Evolutionary conservation across 2,329 filamentous ascomycete genomes (phyloP).

Genomic region (Gaeumannomyces tritici): DNA sequence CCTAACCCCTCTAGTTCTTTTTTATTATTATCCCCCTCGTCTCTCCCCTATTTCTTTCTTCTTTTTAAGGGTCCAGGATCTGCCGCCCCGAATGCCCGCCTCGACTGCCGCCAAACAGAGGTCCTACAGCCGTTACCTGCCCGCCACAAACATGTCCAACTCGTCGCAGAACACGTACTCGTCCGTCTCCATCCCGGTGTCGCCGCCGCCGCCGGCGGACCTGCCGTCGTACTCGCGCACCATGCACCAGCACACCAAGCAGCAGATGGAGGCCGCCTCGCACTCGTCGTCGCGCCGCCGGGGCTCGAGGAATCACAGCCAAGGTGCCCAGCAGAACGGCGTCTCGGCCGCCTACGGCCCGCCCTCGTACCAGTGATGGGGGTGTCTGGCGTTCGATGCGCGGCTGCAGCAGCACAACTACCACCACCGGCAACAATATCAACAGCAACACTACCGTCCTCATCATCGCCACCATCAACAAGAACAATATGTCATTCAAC

Average conservation of each 20-base stretch:
- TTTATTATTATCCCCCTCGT: too few species aligned
- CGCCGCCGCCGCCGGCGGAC: conserved; percentile 17
- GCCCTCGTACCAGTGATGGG: neutral
- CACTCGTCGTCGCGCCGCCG: conserved; percentile 29
- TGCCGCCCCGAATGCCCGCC: neutral
- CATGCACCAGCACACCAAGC: conserved; percentile 57
- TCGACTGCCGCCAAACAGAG: neutral
- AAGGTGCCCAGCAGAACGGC: conserved; percentile 2
- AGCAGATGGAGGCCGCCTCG: conserved; percentile 51
- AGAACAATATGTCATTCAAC: too few species aligned
- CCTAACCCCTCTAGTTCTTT: neutral
- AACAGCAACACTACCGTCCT: neutral
- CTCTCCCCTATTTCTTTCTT: neutral
- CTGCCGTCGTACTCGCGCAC: conserved; percentile 40
- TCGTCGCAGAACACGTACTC: conserved; percentile 4
- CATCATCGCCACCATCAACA: neutral
- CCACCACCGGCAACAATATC: conserved; percentile 3
- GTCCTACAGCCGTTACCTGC: neutral
- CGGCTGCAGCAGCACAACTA: conserved; percentile 8
- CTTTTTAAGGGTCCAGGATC: neutral
- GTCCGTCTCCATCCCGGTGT: conserved; percentile 11
- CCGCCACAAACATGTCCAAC: conserved; percentile 4
- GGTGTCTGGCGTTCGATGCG: neutral
- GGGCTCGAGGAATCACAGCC: conserved; percentile 6
- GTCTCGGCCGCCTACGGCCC: neutral